A percentile compares a stretch with the other conserved stretches of the same genome.
Conservation (phyloP, 192 early-diverging fungal species). For the Mycoemilia scoparia region DNA sequence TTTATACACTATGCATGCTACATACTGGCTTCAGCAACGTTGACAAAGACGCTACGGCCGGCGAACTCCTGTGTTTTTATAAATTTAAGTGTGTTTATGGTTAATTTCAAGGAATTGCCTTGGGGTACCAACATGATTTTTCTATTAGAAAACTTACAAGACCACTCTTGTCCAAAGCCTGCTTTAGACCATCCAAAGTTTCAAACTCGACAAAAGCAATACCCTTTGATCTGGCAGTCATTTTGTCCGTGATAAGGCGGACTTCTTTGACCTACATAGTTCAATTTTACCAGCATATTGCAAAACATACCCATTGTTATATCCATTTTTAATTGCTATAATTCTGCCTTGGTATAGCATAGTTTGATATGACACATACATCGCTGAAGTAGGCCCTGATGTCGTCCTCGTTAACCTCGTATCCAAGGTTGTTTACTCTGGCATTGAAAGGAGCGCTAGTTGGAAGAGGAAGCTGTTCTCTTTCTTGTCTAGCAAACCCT, state of each 20-base stretch:
- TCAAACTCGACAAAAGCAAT: constrained; percentile 95
- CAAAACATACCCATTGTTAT: too few species aligned
- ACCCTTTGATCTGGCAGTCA: constrained; percentile 66
- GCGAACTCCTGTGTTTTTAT: constrained; percentile 29
- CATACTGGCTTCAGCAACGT: constrained; percentile 76
- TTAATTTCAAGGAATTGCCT: not conserved
- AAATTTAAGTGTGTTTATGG: too few species aligned
- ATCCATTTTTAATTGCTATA: too few species aligned
- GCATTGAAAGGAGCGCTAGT: constrained; percentile 76
- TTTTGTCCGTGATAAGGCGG: constrained; percentile 64
- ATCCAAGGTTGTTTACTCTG: constrained; percentile 81
- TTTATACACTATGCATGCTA: not conserved
- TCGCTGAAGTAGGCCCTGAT: constrained; percentile 54
- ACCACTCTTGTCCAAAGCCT: constrained; percentile 42
- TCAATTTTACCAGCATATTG: too few species aligned
- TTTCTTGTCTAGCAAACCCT: not conserved
- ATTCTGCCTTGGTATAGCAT: too few species aligned
- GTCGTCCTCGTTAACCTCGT: constrained; percentile 57
- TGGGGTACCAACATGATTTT: not conserved
- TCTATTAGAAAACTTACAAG: constrained; percentile 9
- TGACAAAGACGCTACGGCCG: constrained; percentile 59
- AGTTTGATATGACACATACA: too few species aligned
- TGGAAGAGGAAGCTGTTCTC: constrained; percentile 36
- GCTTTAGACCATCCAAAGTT: constrained; percentile 59
- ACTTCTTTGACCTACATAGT: constrained; percentile 60